Evolutionary conservation across 2,329 filamentous ascomycete genomes (phyloP).

Genomic region (Zopfia rhizophila): DNA sequence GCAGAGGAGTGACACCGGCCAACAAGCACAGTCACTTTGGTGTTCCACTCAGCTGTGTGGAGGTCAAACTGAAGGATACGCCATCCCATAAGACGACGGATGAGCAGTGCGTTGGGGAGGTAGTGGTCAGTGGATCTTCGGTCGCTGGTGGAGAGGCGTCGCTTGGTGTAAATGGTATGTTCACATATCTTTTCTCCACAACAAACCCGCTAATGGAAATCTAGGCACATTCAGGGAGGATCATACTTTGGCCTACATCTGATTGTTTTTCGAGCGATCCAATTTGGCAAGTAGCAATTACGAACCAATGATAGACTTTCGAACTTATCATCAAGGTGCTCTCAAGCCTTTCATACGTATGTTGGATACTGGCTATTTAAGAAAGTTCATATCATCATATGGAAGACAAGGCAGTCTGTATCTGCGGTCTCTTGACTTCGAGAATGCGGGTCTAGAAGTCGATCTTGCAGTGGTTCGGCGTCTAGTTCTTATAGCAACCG

Average conservation of each 20-base stretch:
- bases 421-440: background rate
- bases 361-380: too few species aligned
- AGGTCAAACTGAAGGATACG: constrained; percentile 77
- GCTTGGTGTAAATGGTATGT: constrained; percentile 65
- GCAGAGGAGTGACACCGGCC: constrained; percentile 59
- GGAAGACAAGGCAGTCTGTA: background rate
- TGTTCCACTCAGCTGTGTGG: constrained; percentile 79
- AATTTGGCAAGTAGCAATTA: too few species aligned
- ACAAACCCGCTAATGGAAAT: constrained; percentile 16
- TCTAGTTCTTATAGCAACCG: too few species aligned
- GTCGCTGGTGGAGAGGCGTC: constrained; percentile 74
- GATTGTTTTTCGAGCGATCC: background rate
- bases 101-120: constrained; percentile 63
- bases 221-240: constrained; percentile 75
- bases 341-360: too few species aligned
- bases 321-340: too few species aligned
- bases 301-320: too few species aligned
- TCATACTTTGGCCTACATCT: constrained; percentile 72
- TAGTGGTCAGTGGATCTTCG: constrained; percentile 77
- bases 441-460: too few species aligned
- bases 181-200: background rate
- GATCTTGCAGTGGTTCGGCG: too few species aligned
- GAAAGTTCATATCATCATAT: background rate
- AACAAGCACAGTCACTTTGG: constrained; percentile 76
- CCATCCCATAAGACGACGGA: constrained; percentile 71